phyloP scores from a whole-genome alignment of 2,329 filamentous ascomycete species.

The Diaporthe helianthi region DNA sequence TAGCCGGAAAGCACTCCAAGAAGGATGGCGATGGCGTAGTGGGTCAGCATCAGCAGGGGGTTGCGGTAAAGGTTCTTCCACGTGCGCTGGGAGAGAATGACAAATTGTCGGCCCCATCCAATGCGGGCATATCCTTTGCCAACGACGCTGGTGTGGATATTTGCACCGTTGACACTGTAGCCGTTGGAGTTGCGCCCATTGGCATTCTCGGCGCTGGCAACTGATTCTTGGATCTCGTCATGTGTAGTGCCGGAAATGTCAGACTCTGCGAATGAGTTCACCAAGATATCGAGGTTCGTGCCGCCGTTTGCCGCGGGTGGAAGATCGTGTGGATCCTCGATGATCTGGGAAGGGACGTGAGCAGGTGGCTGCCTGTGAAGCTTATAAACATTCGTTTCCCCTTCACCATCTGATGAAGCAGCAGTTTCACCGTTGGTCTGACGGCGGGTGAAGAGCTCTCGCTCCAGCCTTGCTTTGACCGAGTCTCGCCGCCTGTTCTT shows the following conservation, averaged over 20 bases:
- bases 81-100: conserved; percentile 87
- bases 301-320: conserved; percentile 65
- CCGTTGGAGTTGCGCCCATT: conserved; percentile 71
- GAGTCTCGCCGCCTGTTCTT: conserved; percentile 78
- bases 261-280: conserved; percentile 77
- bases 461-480: conserved; percentile 84
- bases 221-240: conserved; percentile 78
- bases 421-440: conserved; percentile 70
- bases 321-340: conserved; percentile 74
- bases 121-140: conserved; percentile 85
- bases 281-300: conserved; percentile 83
- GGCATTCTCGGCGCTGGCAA: conserved; percentile 67
- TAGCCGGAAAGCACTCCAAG: conserved; percentile 94
- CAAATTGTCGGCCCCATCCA: conserved; percentile 80
- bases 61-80: conserved; percentile 99
- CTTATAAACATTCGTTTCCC: conserved; percentile 57
- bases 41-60: conserved; percentile 96
- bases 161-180: conserved; percentile 53
- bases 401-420: conserved; percentile 63
- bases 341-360: conserved; percentile 60
- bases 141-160: conserved; percentile 63
- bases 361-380: conserved; percentile 55
- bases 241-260: conserved; percentile 76
- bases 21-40: conserved; percentile 96
- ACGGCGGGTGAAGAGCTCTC: conserved; percentile 87